These are phyloP conservation scores for Gossypium turneri DNA, from an alignment of 345 rosid species.

Conservation along the genomic window DNA sequence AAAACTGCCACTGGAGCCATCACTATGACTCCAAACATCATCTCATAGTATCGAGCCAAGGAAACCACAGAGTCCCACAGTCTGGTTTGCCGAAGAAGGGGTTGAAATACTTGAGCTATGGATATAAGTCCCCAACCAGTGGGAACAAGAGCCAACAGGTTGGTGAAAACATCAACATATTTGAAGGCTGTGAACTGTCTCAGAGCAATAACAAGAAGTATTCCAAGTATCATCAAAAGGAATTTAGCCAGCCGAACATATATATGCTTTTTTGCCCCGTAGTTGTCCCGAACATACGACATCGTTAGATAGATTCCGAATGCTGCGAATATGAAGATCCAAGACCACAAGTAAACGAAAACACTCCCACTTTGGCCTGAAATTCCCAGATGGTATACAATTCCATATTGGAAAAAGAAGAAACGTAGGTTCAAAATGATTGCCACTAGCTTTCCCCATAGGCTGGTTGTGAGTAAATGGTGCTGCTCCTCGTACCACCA, in stretches of 20 bases:
- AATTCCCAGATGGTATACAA: constrained; percentile 64
- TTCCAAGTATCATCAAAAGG: constrained; percentile 32
- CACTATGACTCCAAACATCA: constrained; percentile 33
- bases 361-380: constrained; percentile 30
- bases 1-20: not conserved
- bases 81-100: constrained; percentile 33
- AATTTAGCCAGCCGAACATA: constrained; percentile 57
- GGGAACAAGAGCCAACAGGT: constrained; percentile 69
- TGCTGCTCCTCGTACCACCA: constrained; percentile 71
- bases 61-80: constrained; percentile 75
- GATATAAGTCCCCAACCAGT: constrained; percentile 90
- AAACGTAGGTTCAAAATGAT: constrained; percentile 73
- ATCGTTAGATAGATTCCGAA: constrained; percentile 45
- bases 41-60: constrained; percentile 65
- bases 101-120: constrained; percentile 57
- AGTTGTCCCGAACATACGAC: constrained; percentile 50
- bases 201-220: constrained; percentile 43
- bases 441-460: constrained; percentile 64
- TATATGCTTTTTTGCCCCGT: constrained; percentile 47
- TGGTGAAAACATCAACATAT: constrained; percentile 52
- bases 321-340: constrained; percentile 40
- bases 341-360: constrained; percentile 56
- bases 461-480: constrained; percentile 63
- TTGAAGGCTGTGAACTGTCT: constrained; percentile 35
- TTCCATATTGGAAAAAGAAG: constrained; percentile 81